Conservation (phyloP, 2,329 filamentous ascomycete species). For the Penicillium sclerotigenum region DNA sequence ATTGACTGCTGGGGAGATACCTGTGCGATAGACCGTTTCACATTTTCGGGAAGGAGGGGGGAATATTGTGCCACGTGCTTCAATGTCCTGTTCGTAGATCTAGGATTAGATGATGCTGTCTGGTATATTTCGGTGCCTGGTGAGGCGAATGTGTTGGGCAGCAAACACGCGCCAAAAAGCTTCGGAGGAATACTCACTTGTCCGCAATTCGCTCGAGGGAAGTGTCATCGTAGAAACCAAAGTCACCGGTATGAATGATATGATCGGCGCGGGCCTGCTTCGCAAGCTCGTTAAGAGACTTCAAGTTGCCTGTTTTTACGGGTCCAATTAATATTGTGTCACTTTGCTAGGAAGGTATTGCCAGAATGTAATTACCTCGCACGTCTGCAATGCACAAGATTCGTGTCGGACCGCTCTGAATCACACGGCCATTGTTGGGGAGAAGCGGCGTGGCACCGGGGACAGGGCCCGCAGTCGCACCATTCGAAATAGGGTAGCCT, state of each 20-base stretch:
- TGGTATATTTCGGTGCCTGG: not conserved
- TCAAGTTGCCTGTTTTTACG: constrained; percentile 72
- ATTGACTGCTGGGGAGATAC: constrained; percentile 66
- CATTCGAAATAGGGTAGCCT: constrained; percentile 48
- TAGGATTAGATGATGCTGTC: constrained; percentile 17
- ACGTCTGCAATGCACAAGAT: constrained; percentile 52
- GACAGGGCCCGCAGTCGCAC: constrained; percentile 41
- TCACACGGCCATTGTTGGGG: constrained; percentile 50
- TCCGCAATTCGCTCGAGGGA: constrained; percentile 96
- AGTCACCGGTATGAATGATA: constrained; percentile 98
- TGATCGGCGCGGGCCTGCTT: constrained; percentile 93
- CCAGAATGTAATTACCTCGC: constrained; percentile 39
- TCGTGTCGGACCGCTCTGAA: constrained; percentile 48
- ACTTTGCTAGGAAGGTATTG: not conserved
- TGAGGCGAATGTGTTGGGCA: constrained; percentile 10
- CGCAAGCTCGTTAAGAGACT: constrained; percentile 92
- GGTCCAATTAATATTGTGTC: constrained; percentile 17
- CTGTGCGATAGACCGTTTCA: constrained; percentile 64
- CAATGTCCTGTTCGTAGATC: constrained; percentile 64
- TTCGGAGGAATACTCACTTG: constrained; percentile 63
- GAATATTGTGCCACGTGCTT: constrained; percentile 99
- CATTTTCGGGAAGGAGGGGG: constrained; percentile 77
- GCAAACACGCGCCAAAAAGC: constrained; percentile 6
- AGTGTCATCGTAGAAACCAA: constrained; percentile 96
- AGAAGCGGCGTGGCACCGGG: constrained; percentile 49